Evolutionary conservation across 495 filamentous ascomycete genomes (phyloP).

Genomic region (Penicillium psychrofluorescens): DNA sequence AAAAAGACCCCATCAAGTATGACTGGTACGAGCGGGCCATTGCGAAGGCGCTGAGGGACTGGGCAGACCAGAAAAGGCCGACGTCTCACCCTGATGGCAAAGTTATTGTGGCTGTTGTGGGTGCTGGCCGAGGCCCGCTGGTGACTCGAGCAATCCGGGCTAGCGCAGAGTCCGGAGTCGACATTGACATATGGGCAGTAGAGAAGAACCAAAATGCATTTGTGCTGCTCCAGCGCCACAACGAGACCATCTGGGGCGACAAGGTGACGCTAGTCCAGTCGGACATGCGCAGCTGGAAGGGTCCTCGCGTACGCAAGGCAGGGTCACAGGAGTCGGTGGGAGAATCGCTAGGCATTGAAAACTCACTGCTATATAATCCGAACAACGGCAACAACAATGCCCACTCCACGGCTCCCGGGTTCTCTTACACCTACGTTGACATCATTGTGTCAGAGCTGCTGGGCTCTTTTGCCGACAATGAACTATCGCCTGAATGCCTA

Average conservation of each 20-base stretch:
- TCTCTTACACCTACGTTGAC: slow-evolving; percentile 61
- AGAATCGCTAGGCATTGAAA: slow-evolving; percentile 27
- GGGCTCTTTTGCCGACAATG: slow-evolving; percentile 87
- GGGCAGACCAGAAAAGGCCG: slow-evolving; percentile 61
- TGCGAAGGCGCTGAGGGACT: slow-evolving; percentile 72
- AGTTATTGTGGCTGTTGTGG: slow-evolving; percentile 87
- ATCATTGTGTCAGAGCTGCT: slow-evolving; percentile 91
- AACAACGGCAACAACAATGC: slow-evolving; percentile 15
- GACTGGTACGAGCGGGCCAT: slow-evolving; percentile 89
- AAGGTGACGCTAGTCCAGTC: slow-evolving; percentile 82
- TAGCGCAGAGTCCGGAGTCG: slow-evolving; percentile 63
- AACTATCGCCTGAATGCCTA: slow-evolving; percentile 83
- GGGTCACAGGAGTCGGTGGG: slow-evolving; percentile 14
- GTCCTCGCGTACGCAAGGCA: slow-evolving; percentile 33
- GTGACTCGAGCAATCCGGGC: slow-evolving; percentile 80
- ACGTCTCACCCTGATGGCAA: slow-evolving; percentile 59
- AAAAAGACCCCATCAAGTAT: slow-evolving; percentile 97
- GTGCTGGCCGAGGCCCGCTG: slow-evolving; percentile 84
- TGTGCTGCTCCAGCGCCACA: slow-evolving; percentile 81
- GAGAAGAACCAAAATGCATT: slow-evolving; percentile 99
- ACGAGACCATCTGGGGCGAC: slow-evolving; percentile 65
- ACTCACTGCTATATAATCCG: slow-evolving; percentile 18
- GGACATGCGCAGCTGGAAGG: slow-evolving; percentile 96
- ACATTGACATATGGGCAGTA: slow-evolving; percentile 80
- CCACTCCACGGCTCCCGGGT: slow-evolving; percentile 1